Evolutionary conservation across 78 protist genomes (phyloP), one percentile per base, ranked within the genome.

Genomic region (Dictyostelium citrinum): DNA sequence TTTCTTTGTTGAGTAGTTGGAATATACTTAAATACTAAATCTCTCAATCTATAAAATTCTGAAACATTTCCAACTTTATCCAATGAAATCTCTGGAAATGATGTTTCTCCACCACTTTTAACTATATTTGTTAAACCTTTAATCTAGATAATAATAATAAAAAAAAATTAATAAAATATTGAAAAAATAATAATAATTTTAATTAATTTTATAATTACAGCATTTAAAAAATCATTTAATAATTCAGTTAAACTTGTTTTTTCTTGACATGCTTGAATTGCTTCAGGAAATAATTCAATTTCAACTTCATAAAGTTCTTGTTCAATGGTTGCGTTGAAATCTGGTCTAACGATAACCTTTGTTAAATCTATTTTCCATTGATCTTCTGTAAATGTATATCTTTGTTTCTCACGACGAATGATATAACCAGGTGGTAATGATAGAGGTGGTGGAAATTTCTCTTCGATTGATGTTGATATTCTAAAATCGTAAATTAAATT

Each of bases 361-460:
- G 93, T 86, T 5, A 86, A 24, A 55, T 86, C 93, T 24, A 86
- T 46, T 45, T 86, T 86, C 93, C 93, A 86, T 11, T n/a, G 37
- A 10, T 33, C 12, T 0, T 86, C 93, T 10, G 6, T 39, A 16
- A 78, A 86, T 29, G 93, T 86, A 12, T 33, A 67, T 60, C 93
- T 49, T 10, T 29, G 20, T 61, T 86, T 86, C 14, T 58, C 60
- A 24, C 93, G 61, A 31, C 68, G 39, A 10, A 24, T 37, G 3
- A 51, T 72, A 12, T 45, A 81, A 29, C 67, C 93, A 2, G 33
- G 27, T 58, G 86, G 86, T 33, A 81, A 24, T 17, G n/a, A 14
- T 5, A 55, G 7, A 16, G 84, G 84, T 20, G 74, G 76, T 60
- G 85, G 85, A 1, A 64, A 55, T 20, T 35, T 49, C 41, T 78